phyloP scores from a whole-genome alignment of 352 stramenopile genomes.

The Pythium insidiosum region DNA sequence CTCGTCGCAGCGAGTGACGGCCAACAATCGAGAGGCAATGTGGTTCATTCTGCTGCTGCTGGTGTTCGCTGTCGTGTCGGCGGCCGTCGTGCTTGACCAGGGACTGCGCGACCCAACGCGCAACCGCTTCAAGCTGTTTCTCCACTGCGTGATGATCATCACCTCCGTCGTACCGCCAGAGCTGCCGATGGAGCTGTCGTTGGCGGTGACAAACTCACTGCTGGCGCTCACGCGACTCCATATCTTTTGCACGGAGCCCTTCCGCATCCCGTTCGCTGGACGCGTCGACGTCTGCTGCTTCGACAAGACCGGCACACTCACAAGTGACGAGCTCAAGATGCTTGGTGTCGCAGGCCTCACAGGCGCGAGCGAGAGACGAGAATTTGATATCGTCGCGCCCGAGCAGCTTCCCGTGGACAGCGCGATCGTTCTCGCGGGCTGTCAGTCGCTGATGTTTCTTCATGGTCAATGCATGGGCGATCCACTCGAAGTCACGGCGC shows the following conservation, averaged over 20 bases:
- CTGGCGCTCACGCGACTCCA: constrained; percentile 75
- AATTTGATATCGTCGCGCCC: constrained; percentile 24
- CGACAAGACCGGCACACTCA: constrained; percentile 96
- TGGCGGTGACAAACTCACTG: constrained; percentile 93
- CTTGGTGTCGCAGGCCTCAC: constrained; percentile 25
- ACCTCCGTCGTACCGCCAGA: constrained; percentile 94
- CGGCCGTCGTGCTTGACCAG: constrained; percentile 73
- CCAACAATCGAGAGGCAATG: constrained; percentile 89
- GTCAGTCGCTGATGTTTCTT: constrained; percentile 88
- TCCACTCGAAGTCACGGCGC: constrained; percentile 89
- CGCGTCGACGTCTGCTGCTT: constrained; percentile 91
- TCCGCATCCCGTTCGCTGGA: constrained; percentile 90
- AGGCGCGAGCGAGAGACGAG: constrained; percentile 2
- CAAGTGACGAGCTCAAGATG: constrained; percentile 85
- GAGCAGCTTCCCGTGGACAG: constrained; percentile 25
- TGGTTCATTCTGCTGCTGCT: constrained; percentile 91
- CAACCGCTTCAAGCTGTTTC: constrained; percentile 85
- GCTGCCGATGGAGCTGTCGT: constrained; percentile 91
- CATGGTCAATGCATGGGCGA: constrained; percentile 88
- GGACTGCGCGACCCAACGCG: constrained; percentile 36
- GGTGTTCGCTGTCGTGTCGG: constrained; percentile 83
- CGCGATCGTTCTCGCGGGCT: constrained; percentile 54
- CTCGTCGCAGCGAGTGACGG: constrained; percentile 86
- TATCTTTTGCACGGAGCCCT: constrained; percentile 94
- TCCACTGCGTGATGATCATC: constrained; percentile 95